A percentile compares a stretch with the other conserved stretches of the same genome.
These are phyloP conservation scores for Plasmopara halstedii DNA, from an alignment of 352 stramenopile genomes.

Conservation along the genomic window DNA sequence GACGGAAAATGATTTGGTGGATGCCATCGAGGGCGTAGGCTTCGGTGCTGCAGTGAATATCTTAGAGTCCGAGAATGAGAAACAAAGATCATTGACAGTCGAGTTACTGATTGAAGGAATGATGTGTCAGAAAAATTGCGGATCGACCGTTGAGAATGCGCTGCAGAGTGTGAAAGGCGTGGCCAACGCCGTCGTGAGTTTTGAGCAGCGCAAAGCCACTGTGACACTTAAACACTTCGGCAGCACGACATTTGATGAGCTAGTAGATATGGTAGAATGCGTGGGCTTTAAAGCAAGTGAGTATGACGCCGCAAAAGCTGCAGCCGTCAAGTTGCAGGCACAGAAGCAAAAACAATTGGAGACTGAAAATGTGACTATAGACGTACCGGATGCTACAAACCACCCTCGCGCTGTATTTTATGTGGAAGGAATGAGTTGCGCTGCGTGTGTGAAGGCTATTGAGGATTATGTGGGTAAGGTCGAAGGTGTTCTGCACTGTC, in stretches of 20 bases:
- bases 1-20: constrained; percentile 42
- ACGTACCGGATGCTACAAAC: constrained; percentile 23
- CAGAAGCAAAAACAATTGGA: constrained; percentile 27
- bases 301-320: constrained; percentile 51
- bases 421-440: constrained; percentile 83
- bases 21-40: constrained; percentile 69
- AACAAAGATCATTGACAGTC: constrained; percentile 19
- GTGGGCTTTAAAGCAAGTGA: constrained; percentile 51
- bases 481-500: constrained; percentile 62
- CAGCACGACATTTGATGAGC: constrained; percentile 48
- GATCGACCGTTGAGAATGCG: constrained; percentile 84
- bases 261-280: constrained; percentile 75
- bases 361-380: constrained; percentile 21
- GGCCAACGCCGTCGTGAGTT: constrained; percentile 49
- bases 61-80: neutral
- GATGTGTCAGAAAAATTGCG: constrained; percentile 95
- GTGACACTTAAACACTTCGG: constrained; percentile 39
- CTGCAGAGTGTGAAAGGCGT: constrained; percentile 76
- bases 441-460: constrained; percentile 82
- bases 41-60: constrained; percentile 53
- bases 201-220: constrained; percentile 60
- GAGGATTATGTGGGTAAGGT: constrained; percentile 64
- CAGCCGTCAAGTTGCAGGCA: constrained; percentile 37
- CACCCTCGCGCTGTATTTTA: constrained; percentile 75
- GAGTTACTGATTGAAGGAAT: constrained; percentile 87